phyloP scores from a whole-genome alignment of 1,284 basidiomycete species.

The Megacollybia platyphylla region DNA sequence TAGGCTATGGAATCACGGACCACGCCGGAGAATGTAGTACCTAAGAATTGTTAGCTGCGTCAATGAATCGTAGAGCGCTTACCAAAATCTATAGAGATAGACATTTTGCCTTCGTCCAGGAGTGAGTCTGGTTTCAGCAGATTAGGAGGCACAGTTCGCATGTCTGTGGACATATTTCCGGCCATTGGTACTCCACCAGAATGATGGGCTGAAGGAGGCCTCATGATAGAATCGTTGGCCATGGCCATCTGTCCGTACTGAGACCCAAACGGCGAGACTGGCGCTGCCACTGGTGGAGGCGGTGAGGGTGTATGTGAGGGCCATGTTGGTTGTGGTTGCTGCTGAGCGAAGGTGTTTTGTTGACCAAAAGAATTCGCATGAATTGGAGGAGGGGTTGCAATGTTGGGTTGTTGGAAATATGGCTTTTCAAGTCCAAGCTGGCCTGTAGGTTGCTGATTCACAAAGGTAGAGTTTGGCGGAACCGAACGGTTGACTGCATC shows the following conservation, averaged over 20 bases:
- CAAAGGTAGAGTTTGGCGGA: constrained; percentile 8
- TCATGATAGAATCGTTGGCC: constrained; percentile 2
- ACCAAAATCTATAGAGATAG: constrained; percentile 74
- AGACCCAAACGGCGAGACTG: constrained; percentile 7
- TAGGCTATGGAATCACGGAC: constrained; percentile 27
- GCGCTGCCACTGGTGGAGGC: constrained; percentile 4
- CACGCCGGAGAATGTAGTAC: constrained; percentile 74
- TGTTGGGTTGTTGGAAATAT: constrained; percentile 22
- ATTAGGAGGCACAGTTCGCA: constrained; percentile 11
- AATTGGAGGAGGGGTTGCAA: constrained; percentile 32
- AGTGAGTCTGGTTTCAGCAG: constrained; percentile 5
- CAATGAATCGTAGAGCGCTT: constrained; percentile 19
- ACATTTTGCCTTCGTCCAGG: constrained; percentile 52
- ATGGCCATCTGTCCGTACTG: background rate
- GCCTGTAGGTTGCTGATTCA: constrained; percentile 41
- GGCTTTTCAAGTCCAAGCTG: constrained; percentile 25
- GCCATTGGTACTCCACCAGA: constrained; percentile 15
- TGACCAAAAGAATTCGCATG: constrained; percentile 11
- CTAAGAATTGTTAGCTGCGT: constrained; percentile 20
- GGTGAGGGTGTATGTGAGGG: constrained; percentile 19
- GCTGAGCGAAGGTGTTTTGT: constrained; percentile 13
- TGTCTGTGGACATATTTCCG: constrained; percentile 7
- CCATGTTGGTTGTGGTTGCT: constrained; percentile 15
- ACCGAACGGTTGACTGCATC: constrained; percentile 19
- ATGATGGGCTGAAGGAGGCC: constrained; percentile 6